These are phyloP conservation scores for Chionographis japonica DNA, from an alignment of 106 monocot genomes.

Conservation along the genomic window DNA sequence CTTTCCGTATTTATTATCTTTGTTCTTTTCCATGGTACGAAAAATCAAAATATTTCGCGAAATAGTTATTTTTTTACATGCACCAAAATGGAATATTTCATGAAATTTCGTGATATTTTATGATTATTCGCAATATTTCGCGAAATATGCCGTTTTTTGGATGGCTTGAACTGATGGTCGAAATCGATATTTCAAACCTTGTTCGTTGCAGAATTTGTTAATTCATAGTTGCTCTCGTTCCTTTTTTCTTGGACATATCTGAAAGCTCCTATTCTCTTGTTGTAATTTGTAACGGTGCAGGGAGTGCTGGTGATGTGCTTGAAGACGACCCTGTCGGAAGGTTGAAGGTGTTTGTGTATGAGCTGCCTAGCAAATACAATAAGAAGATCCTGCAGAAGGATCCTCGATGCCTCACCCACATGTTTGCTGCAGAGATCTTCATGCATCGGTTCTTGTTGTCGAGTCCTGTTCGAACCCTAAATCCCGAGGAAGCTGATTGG, in stretches of 20 bases:
- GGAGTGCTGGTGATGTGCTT: conserved; percentile 75
- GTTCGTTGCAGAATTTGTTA: not conserved
- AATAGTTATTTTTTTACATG: no score
- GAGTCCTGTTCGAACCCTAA: conserved; percentile 74
- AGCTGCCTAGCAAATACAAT: conserved; percentile 84
- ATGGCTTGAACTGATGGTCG: no score
- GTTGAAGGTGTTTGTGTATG: conserved; percentile 84
- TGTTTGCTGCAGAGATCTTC: conserved; percentile 94
- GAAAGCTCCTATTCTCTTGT: not conserved
- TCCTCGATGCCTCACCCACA: conserved; percentile 76
- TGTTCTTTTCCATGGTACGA: no score
- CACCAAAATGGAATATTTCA: no score
- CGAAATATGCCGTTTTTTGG: no score
- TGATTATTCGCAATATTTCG: no score
- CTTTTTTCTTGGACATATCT: not conserved
- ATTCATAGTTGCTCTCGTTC: not conserved
- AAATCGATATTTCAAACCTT: no score
- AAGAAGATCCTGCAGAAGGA: conserved; percentile 88
- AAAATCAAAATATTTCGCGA: no score
- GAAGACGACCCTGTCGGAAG: conserved; percentile 82
- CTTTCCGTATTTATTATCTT: no score
- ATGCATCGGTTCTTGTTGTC: conserved; percentile 86
- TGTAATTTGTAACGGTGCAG: conserved; percentile 12
- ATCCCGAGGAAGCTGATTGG: conserved; percentile 87
- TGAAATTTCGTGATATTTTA: no score